phyloP scores from a whole-genome alignment of 2,329 filamentous ascomycete genomes.

The Trichoderma citrinoviride region DNA sequence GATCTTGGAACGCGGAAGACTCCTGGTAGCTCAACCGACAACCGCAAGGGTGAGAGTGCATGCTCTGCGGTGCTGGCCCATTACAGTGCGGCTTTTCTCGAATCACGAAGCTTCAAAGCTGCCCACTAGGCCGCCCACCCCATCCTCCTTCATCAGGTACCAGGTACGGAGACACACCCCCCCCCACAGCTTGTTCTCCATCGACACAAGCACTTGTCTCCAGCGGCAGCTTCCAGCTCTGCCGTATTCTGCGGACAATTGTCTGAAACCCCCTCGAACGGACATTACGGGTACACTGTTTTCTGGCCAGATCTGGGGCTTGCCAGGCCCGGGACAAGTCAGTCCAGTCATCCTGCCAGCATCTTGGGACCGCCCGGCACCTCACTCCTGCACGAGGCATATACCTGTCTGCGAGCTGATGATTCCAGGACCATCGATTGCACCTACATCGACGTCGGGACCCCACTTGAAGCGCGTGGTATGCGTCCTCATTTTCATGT shows the following conservation, averaged over 20 bases:
- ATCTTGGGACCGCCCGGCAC: slow-evolving; percentile 18
- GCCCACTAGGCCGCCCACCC: slow-evolving; percentile 20
- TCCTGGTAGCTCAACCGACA: slow-evolving; percentile 22
- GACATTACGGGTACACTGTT: slow-evolving; percentile 18
- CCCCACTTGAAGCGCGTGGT: slow-evolving; percentile 14
- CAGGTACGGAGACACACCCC: slow-evolving; percentile 20
- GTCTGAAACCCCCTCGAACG: slow-evolving; percentile 21
- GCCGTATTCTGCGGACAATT: slow-evolving; percentile 21
- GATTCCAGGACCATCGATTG: slow-evolving; percentile 22
- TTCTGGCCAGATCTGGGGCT: slow-evolving; percentile 19
- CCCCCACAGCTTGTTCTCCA: slow-evolving; percentile 22
- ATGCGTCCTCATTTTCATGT: slow-evolving; percentile 17
- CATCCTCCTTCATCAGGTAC: slow-evolving; percentile 25
- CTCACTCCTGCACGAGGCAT: slow-evolving; percentile 20
- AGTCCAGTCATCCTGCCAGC: slow-evolving; percentile 17
- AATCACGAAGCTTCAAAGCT: slow-evolving; percentile 24
- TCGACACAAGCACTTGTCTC: slow-evolving; percentile 12
- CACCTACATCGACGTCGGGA: slow-evolving; percentile 14
- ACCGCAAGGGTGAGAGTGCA: slow-evolving; percentile 18
- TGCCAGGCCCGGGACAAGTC: slow-evolving; percentile 12
- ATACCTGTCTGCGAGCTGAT: slow-evolving; percentile 19
- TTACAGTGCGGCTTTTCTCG: slow-evolving; percentile 25
- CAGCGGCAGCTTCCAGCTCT: slow-evolving; percentile 19
- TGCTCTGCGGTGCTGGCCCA: slow-evolving; percentile 9
- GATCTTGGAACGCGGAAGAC: slow-evolving; percentile 22